Evolutionary conservation across 2,329 filamentous ascomycete species (phyloP).

Genomic region (Pseudogymnoascus sp.): DNA sequence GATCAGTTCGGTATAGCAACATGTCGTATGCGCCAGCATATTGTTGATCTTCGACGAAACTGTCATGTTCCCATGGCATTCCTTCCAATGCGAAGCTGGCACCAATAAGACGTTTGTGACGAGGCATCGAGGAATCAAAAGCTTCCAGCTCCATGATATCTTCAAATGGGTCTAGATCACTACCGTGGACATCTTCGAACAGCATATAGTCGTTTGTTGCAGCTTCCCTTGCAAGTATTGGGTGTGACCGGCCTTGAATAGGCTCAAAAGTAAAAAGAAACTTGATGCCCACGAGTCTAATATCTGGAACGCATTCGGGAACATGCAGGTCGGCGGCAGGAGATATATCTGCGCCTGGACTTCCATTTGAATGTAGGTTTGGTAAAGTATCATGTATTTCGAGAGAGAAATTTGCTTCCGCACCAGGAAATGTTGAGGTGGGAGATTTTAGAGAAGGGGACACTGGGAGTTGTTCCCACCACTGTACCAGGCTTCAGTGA

Average conservation of each 20-base stretch:
- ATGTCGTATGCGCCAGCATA: conserved; percentile 11
- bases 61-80: neutral
- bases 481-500: conserved; percentile 13
- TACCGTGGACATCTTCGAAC: neutral
- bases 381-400: conserved; percentile 16
- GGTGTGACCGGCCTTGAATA: neutral
- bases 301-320: conserved; percentile 16
- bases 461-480: conserved; percentile 23
- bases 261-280: conserved; percentile 19
- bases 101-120: neutral
- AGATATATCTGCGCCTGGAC: conserved; percentile 3
- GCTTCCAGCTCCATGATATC: neutral
- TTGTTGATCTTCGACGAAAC: neutral
- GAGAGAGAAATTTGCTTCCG: conserved; percentile 15
- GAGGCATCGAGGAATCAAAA: neutral
- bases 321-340: conserved; percentile 14
- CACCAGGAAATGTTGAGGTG: neutral
- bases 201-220: neutral
- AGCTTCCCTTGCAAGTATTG: neutral
- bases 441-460: conserved; percentile 16
- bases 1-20: conserved; percentile 16
- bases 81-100: neutral
- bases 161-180: neutral
- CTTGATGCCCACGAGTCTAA: conserved; percentile 18
- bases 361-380: neutral